phyloP scores from a whole-genome alignment of 1,139 yeast genomes.

The Wickerhamomyces sp. region DNA sequence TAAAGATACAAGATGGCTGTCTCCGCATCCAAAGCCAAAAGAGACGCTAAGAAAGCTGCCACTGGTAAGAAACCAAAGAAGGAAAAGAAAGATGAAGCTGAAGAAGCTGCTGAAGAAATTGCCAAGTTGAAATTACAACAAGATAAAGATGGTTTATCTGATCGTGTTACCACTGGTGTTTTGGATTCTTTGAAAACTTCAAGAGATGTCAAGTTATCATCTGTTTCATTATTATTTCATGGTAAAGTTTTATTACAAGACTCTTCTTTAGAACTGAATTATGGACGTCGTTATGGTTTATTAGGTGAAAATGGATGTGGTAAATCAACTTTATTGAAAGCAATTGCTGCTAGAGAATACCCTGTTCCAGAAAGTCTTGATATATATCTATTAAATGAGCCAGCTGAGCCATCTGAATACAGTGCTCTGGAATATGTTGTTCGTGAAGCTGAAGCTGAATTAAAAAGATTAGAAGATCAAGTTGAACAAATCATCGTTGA shows the following conservation, averaged over 20 bases:
- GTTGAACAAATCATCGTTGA: conserved; percentile 86
- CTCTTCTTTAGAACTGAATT: conserved; percentile 85
- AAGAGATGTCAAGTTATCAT: conserved; percentile 87
- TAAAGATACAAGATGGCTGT: conserved; percentile 19
- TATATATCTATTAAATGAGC: conserved; percentile 89
- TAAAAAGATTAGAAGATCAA: conserved; percentile 84
- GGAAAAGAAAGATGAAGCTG: conserved; percentile 48
- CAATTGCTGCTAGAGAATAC: conserved; percentile 93
- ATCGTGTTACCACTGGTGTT: conserved; percentile 98
- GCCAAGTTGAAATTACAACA: conserved; percentile 87
- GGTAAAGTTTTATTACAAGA: conserved; percentile 96
- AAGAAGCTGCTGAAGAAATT: conserved; percentile 67
- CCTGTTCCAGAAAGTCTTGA: conserved; percentile 93
- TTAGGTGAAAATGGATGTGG: conserved; percentile 99
- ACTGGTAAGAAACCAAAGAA: conserved; percentile 56
- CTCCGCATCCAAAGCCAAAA: conserved; percentile 93
- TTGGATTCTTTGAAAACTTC: conserved; percentile 84
- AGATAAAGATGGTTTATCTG: conserved; percentile 90
- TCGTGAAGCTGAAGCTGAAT: conserved; percentile 89
- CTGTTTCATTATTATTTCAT: conserved; percentile 90
- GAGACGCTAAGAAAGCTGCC: conserved; percentile 82
- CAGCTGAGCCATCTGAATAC: conserved; percentile 89
- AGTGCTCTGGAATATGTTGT: conserved; percentile 96
- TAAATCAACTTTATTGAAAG: conserved; percentile 88
- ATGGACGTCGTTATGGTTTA: conserved; percentile 94